Evolutionary conservation across 2,329 filamentous ascomycete genomes (phyloP).

Genomic region (Magnaporthales sp.): DNA sequence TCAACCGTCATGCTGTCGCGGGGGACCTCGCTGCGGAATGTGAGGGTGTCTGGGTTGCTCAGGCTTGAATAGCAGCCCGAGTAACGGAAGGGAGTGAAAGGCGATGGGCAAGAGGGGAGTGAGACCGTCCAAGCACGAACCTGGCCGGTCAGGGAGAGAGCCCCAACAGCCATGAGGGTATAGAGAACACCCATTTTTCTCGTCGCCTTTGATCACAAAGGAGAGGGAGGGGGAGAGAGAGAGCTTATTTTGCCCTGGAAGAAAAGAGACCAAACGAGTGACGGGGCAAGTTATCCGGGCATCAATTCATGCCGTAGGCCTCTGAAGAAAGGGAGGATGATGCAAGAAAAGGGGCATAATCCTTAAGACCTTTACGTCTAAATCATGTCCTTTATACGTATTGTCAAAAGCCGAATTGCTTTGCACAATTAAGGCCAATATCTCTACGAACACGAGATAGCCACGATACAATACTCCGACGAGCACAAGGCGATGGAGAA

Average conservation of each 20-base stretch:
- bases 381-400: background rate
- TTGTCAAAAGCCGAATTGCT: too few relatives aligned
- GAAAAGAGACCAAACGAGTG: background rate
- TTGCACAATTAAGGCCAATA: background rate
- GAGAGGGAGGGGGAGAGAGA: too few relatives aligned
- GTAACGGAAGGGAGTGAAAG: conserved; percentile 38
- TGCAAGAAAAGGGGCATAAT: background rate
- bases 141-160: conserved; percentile 25
- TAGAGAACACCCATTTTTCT: background rate
- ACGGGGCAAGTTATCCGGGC: background rate
- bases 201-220: background rate
- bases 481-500: background rate
- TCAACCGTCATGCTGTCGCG: conserved; percentile 35
- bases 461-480: background rate
- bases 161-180: conserved; percentile 20
- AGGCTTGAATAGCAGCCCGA: conserved; percentile 37
- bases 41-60: conserved; percentile 25
- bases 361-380: background rate
- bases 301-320: background rate
- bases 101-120: conserved; percentile 32
- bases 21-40: conserved; percentile 30
- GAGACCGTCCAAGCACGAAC: conserved; percentile 33
- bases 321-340: background rate
- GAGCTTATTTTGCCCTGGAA: background rate
- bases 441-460: background rate